Evolutionary conservation across 768 basidiomycete species (phyloP), one percentile per base, ranked within the genome.

Genomic region (Pleurotus salmoneostramineus): DNA sequence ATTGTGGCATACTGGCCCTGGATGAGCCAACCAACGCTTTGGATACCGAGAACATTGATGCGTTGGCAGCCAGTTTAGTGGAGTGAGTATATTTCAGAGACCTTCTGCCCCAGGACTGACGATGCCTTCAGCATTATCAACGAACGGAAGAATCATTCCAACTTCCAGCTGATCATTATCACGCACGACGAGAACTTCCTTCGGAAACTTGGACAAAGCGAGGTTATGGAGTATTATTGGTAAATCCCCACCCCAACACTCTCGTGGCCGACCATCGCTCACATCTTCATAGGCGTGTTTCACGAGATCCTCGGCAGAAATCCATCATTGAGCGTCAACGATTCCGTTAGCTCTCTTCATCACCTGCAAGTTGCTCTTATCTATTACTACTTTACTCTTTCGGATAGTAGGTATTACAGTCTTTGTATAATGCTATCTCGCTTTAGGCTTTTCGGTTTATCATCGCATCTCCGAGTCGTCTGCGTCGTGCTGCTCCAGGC

Each of bases 1-100:
- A 96, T 64, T 98, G 97, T 71, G 97, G 97, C 15, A 97, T 99
- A 62, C 82, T 99, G 27, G 97, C 97, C 0, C 76, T 99, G 59
- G 97, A 99, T 66, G 97, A 99, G 75, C 97, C 97, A 10, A 98
- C 97, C 17, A 98, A 98, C 61, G 97, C 97, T 32, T 77, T 99
- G 49, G 97, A 99, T 66, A 84, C 87, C 6, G 96, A 98, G 71
- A 98, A 98, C 67, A 96, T 98, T 57, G 91, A 95, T 65, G 95
- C 95, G 7, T 79, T 98, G 14, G 96, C 97, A 3, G 83, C 83
- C 21, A 93, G 95, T 63, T 81, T 99, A 21, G 88, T 95, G 17
- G 95, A 95, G 95, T 96, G 64, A 68, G 92, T 79, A 43, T 46
- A 14, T 55, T 43, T 36, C 36, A 4, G n/a, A 44, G 57, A 6